Base-by-base conservation (phyloP, 2,329 filamentous ascomycete species). In the Phialemoniopsis sp. region DNA sequence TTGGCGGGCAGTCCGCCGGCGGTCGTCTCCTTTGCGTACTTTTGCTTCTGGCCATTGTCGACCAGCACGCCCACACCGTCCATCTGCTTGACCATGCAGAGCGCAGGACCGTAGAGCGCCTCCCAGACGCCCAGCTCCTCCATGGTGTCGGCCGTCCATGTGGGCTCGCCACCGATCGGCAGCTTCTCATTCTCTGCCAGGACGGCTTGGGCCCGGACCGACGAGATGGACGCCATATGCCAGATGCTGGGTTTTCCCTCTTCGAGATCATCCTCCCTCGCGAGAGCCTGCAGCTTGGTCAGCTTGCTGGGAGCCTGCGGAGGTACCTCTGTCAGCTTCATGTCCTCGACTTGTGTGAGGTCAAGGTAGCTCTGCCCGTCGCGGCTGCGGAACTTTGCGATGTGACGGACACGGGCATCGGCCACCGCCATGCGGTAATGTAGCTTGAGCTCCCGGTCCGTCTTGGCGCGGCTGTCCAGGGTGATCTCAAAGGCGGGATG, bases 211-310 rank as follows among this genome's bases (percentile, higher is more conserved):
- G 50, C 42, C 14, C 44, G 41, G 3, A 38, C 43, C 3, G 57
- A 59, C 8, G 50, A 33, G 17, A 60, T 42, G 3, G 52, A 53
- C 5, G 49, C 55, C 41, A 60, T 54, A 35, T 57, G 59, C 57
- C 56, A 62, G 14, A 48, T 41, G 1, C 46, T 36, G 14, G 51
- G 44, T 8, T 48, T 34, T 14, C 56, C 55, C 1, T 41, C 36
- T 2, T 8, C 13, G 7, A 44, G 41, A 7, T 43, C 37, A 14
- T 51, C 41, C 13, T 37, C 42, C 21, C 21, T 6, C 6, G 21
- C 6, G 6, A 26, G 4, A 16, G 34, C 17, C 13, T 36, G 26
- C 10, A 13, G 1, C 3, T 10, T 35, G 28, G 6, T 37, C 41
- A 13, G 46, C 37, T 37, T 19, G 41, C 10, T 29, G 26, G 13